These are phyloP conservation scores for Apiotrichum sp. DNA, from an alignment of 1,284 basidiomycete species.

Conservation along the genomic window DNA sequence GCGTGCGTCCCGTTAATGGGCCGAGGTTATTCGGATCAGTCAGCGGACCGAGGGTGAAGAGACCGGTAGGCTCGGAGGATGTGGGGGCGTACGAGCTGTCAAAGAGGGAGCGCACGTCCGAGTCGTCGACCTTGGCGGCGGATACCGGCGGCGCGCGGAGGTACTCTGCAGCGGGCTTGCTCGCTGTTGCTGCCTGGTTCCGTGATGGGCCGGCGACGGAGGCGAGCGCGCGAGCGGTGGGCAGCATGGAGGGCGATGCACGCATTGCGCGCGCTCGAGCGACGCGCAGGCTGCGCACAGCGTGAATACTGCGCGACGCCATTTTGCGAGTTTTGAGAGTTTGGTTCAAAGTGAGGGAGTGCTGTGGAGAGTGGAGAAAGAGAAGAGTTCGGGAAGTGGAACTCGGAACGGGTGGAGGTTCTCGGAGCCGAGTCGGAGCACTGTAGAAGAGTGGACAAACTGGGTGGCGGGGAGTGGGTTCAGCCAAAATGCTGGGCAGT, in stretches of 20 bases:
- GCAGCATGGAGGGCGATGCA: background rate
- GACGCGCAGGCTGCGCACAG: no score
- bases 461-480: no score
- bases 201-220: background rate
- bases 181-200: background rate
- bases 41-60: conserved; percentile 41
- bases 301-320: no score
- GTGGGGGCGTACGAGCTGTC: conserved; percentile 10
- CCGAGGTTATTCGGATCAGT: conserved; percentile 29
- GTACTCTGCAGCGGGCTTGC: background rate
- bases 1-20: conserved; percentile 38
- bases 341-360: no score
- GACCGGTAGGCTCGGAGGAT: conserved; percentile 23
- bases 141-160: background rate
- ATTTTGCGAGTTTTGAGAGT: no score
- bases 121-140: conserved; percentile 3
- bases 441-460: no score
- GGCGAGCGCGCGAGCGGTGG: background rate
- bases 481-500: no score
- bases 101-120: conserved; percentile 13
- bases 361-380: no score
- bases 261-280: no score
- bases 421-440: no score
- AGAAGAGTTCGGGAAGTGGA: no score
- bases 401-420: no score